Percentiles rank a stretch among this genome's conserved stretches.
Evolutionary conservation across 2,329 filamentous ascomycete genomes (phyloP).

Genomic region (Phyllosticta citribraziliensis): DNA sequence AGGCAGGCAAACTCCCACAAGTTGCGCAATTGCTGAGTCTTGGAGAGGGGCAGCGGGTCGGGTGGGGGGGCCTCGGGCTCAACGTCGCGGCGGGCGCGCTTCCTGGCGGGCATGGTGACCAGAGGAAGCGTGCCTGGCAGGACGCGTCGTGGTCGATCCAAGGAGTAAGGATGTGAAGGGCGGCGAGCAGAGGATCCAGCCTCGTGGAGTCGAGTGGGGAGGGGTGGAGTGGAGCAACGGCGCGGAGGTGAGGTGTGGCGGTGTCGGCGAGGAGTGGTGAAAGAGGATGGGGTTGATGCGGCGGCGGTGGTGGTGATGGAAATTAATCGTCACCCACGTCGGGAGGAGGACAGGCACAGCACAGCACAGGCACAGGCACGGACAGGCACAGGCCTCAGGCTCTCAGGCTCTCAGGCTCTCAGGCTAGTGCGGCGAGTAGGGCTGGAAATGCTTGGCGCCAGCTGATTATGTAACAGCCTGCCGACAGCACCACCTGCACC

Average conservation of each 20-base stretch:
- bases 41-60: constrained; percentile 22
- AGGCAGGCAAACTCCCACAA: constrained; percentile 95
- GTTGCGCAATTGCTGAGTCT: constrained; percentile 62
- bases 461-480: not conserved
- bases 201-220: not conserved
- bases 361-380: too few relatives aligned
- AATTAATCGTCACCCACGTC: not conserved
- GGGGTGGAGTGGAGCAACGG: not conserved
- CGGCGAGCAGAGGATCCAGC: not conserved
- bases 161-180: not conserved
- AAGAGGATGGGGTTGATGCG: not conserved
- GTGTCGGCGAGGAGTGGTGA: not conserved
- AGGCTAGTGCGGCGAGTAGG: too few relatives aligned
- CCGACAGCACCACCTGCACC: too few relatives aligned
- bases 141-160: constrained; percentile 20
- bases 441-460: not conserved
- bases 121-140: constrained; percentile 18
- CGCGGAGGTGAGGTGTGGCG: not conserved
- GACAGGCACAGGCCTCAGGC: too few relatives aligned
- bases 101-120: constrained; percentile 27
- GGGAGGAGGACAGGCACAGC: not conserved
- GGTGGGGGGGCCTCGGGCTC: constrained; percentile 32
- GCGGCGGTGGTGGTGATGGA: not conserved
- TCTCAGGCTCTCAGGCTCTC: too few relatives aligned
- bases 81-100: constrained; percentile 41